Evolutionary conservation across 331 rosid species (phyloP), one percentile per base, ranked within the genome.

Genomic region (Erythrophleum ivorense): DNA sequence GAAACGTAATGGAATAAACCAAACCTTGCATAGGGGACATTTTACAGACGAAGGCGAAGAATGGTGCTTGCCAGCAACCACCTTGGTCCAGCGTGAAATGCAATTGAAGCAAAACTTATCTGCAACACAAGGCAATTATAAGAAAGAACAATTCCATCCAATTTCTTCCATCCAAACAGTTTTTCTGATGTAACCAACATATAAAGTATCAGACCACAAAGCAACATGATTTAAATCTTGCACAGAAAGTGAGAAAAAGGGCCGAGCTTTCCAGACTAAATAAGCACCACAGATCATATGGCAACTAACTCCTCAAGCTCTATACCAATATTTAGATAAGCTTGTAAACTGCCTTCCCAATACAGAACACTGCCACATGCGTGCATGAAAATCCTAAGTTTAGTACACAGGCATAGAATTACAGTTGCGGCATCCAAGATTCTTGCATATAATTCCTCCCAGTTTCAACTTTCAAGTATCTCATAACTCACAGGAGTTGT

Each of bases 21-120:
- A 57, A 83, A 93, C 98, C 98, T 95, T 95, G 92, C 98, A 95
- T 50, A 93, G 91, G 69, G 98, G 98, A 68, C 98, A 95, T 72
- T 88, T 91, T 9, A 95, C 85, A 53, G 89, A 89, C 49, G 94
- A 72, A 78, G 84, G 83, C n/a, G 86, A 72, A 83, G 74, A 48
- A 68, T 77, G 78, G 70, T 73, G 90, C 84, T 91, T 93, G 75
- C 82, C 63, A 64, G 93, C 71, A 85, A 89, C 88, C 45, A 95
- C 94, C 72, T 89, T 93, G 73, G 90, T 78, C 98, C 98, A 95
- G 49, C 93, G 98, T 19, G 88, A 50, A 83, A 95, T 93, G 87
- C 96, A 95, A 76, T 83, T 86, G 88, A 85, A 95, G 86, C 98
- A 95, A 84, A 93, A 95, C 36, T 86, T 88, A 84, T 95, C 98